phyloP scores from a whole-genome alignment of 352 stramenopile species.

The Phytophthora pisi region DNA sequence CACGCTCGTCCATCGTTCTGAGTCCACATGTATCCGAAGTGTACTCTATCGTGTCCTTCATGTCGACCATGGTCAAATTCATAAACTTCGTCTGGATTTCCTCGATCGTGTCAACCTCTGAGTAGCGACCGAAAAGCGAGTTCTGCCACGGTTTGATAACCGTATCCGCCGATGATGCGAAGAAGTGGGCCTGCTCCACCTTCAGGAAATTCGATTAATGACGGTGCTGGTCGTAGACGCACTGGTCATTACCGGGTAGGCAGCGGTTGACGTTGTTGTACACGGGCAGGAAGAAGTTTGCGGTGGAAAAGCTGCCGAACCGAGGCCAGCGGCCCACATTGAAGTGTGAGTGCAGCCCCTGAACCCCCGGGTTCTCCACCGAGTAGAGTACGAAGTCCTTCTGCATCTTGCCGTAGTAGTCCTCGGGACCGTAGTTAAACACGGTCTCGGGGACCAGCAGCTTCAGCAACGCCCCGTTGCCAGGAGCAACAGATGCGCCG shows the following conservation, averaged over 20 bases:
- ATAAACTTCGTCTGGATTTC: conserved; percentile 37
- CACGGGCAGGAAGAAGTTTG: conserved; percentile 43
- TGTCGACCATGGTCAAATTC: conserved; percentile 37
- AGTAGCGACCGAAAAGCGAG: conserved; percentile 49
- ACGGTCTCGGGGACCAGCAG: conserved; percentile 31
- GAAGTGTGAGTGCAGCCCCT: conserved; percentile 30
- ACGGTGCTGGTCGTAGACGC: conserved; percentile 34
- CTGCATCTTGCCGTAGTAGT: conserved; percentile 37
- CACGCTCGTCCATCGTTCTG: conserved; percentile 39
- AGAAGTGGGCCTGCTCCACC: conserved; percentile 29
- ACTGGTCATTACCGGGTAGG: conserved; percentile 22
- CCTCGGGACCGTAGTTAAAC: conserved; percentile 20
- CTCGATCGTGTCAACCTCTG: conserved; percentile 32
- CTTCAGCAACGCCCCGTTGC: conserved; percentile 1
- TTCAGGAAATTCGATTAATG: conserved; percentile 27
- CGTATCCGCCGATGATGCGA: conserved; percentile 36
- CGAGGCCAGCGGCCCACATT: conserved; percentile 43
- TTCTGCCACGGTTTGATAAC: conserved; percentile 50
- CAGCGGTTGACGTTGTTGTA: conserved; percentile 44
- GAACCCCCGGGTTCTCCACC: conserved; percentile 24
- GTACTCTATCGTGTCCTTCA: conserved; percentile 42
- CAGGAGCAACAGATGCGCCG: too few species aligned
- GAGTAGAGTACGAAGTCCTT: conserved; percentile 38
- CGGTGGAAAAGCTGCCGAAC: conserved; percentile 23
- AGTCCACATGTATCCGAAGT: conserved; percentile 44